phyloP scores from a whole-genome alignment of 2,329 filamentous ascomycete species.

The Amesomyces nigricolor region DNA sequence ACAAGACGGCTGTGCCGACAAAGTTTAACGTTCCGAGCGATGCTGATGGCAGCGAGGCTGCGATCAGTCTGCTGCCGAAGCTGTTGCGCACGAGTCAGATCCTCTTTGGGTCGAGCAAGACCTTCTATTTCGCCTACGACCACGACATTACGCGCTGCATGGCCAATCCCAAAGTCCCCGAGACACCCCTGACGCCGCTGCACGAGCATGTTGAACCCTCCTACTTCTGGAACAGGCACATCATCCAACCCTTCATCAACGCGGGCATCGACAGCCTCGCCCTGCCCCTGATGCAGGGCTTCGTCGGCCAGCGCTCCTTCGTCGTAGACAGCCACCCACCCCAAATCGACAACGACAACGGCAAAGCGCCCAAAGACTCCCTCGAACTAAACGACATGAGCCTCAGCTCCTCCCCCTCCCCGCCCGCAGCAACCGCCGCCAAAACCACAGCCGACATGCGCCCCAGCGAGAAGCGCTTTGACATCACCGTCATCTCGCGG shows the following conservation, averaged over 20 bases:
- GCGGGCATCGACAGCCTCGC: slow-evolving; percentile 65
- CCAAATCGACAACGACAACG: slow-evolving; percentile 41
- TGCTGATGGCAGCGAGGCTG: slow-evolving; percentile 33
- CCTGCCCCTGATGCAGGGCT: slow-evolving; percentile 86
- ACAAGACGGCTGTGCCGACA: slow-evolving; percentile 31
- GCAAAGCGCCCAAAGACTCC: slow-evolving; percentile 34
- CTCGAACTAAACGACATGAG: slow-evolving; percentile 35
- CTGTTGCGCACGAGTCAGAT: slow-evolving; percentile 77
- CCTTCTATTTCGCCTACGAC: slow-evolving; percentile 95
- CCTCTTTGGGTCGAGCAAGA: slow-evolving; percentile 73
- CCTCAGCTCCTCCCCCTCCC: slow-evolving; percentile 20
- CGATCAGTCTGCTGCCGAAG: slow-evolving; percentile 66
- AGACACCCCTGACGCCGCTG: slow-evolving; percentile 49
- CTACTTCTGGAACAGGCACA: slow-evolving; percentile 87
- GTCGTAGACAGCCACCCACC: slow-evolving; percentile 59
- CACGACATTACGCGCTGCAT: slow-evolving; percentile 76
- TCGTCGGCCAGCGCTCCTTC: slow-evolving; percentile 82
- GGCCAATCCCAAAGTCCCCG: slow-evolving; percentile 35
- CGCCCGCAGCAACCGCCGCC: slow-evolving; percentile 26
- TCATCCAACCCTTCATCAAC: slow-evolving; percentile 68
- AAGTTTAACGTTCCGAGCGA: slow-evolving; percentile 21
- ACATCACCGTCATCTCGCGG: slow-evolving; percentile 88
- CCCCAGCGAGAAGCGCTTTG: slow-evolving; percentile 52
- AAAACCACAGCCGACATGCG: slow-evolving; percentile 32
- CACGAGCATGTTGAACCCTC: slow-evolving; percentile 66